These are phyloP conservation scores for Boletus reticulatus DNA, from an alignment of 768 basidiomycete genomes.

Conservation along the genomic window DNA sequence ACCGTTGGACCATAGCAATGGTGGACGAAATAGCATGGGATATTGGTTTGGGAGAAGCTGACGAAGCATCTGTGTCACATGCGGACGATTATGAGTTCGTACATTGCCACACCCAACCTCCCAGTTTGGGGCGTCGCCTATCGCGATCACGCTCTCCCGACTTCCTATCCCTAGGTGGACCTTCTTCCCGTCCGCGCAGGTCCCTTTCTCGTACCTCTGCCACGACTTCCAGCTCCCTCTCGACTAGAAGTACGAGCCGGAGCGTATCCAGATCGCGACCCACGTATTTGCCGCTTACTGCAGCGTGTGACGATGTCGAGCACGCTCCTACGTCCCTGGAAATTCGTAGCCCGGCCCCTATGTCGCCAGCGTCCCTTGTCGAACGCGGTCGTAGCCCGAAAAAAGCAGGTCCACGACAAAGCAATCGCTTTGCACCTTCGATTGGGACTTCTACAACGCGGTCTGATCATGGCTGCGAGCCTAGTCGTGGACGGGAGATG, in stretches of 20 bases:
- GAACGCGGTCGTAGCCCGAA: conserved; percentile 30
- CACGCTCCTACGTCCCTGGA: conserved; percentile 25
- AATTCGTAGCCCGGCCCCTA: conserved; percentile 21
- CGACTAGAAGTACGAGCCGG: conserved; percentile 38
- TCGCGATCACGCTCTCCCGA: conserved; percentile 32
- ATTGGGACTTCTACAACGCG: conserved; percentile 22
- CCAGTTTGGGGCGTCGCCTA: conserved; percentile 16
- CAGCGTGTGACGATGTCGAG: conserved; percentile 26
- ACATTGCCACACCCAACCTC: conserved; percentile 15
- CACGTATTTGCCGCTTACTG: conserved; percentile 22
- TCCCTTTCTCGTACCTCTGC: conserved; percentile 52
- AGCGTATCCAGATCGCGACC: conserved; percentile 40
- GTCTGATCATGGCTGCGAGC: conserved; percentile 24
- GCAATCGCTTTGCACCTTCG: conserved; percentile 21
- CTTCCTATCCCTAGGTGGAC: conserved; percentile 4
- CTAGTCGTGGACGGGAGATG: conserved; percentile 17
- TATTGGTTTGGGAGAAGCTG: conserved; percentile 62
- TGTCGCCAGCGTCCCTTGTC: conserved; percentile 21
- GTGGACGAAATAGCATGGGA: conserved; percentile 82
- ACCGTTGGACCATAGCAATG: conserved; percentile 78
- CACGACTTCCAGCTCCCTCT: conserved; percentile 38
- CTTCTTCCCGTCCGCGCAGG: conserved; percentile 36
- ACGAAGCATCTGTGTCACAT: conserved; percentile 32
- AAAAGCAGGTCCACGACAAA: conserved; percentile 13
- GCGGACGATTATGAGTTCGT: conserved; percentile 29